Base-by-base conservation (phyloP, 495 filamentous ascomycete genomes). In the Bacidia rubella region DNA sequence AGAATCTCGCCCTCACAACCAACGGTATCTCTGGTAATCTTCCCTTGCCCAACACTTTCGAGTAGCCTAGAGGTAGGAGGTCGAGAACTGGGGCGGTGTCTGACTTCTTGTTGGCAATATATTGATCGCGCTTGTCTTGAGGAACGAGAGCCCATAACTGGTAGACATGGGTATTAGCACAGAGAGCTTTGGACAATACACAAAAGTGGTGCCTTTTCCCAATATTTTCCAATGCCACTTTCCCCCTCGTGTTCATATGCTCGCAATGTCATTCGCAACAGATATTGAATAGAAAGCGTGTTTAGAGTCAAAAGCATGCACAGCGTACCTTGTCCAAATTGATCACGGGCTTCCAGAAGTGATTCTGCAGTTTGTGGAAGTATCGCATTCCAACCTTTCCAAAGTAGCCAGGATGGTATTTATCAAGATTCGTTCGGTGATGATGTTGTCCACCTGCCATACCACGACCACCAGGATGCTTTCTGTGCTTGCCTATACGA, bases 371-470 rank as follows among this genome's bases (percentile, higher is more conserved):
- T 75, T 86, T 87, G 77, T 93, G 88, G 83, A 93, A 77, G 77
- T 92, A 88, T 59, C 89, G 74, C 89, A 94, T 95, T 76, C 88
- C 88, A 56, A 95, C 88, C 76, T 95, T 95, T 72, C 89, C 89
- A 73, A 94, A 95, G 83, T 93, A 94, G 83, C 86, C 87, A 19
- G 85, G 85, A 72, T 90, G 86, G 82, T 85, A 90, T 73, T 92
- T 92, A 74, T 94, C 87, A 62, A 94, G 73, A 75, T 94, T 95
- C 62, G 87, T 95, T 57, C 85, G 74, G 79, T 92, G 87, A 76
- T 95, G 89, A 75, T 95, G 89, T 74, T 85, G 81, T 77, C 88
- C 89, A 87, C 88, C 89, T 68, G 89, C 89, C 75, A 93, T 82
- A 87, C 86, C 87, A 70, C 86, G 82, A 81, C 86, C 86, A 88